These are phyloP conservation scores for Pleurotus citrinopileatus DNA, from an alignment of 768 basidiomycete species.

Conservation along the genomic window DNA sequence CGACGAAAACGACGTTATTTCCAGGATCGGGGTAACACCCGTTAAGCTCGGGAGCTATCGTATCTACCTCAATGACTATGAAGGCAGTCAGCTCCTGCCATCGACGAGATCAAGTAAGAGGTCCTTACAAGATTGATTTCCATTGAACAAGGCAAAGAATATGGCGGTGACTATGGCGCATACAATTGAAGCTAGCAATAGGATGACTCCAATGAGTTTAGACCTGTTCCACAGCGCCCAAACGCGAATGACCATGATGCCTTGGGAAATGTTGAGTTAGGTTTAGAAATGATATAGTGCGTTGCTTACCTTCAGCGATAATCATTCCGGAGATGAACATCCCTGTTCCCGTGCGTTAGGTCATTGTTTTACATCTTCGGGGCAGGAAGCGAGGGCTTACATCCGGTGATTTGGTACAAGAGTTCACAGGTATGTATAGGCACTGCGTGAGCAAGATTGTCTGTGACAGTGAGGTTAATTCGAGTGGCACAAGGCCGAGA, in stretches of 20 bases:
- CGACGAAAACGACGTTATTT: neutral
- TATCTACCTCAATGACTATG: neutral
- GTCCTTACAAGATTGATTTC: neutral
- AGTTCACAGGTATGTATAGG: neutral
- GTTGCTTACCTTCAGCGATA: neutral
- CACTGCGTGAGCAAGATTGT: neutral
- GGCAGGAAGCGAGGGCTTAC: too few relatives aligned
- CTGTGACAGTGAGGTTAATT: neutral
- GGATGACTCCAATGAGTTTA: neutral
- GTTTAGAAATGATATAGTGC: neutral
- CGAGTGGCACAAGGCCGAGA: neutral
- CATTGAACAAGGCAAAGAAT: neutral
- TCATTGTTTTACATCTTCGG: too few relatives aligned
- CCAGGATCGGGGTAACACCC: neutral
- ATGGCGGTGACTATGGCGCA: neutral
- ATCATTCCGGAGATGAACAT: neutral
- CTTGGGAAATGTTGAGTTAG: neutral
- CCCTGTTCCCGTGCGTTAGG: too few relatives aligned
- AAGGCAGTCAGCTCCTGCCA: neutral
- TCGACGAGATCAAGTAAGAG: neutral
- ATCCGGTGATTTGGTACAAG: conserved; percentile 3
- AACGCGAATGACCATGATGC: neutral
- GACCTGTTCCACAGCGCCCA: neutral
- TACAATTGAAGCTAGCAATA: neutral
- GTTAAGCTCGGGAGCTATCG: neutral